These are phyloP conservation scores for Solanum verrucosum DNA, from an alignment of 257 asterid species.

Conservation along the genomic window DNA sequence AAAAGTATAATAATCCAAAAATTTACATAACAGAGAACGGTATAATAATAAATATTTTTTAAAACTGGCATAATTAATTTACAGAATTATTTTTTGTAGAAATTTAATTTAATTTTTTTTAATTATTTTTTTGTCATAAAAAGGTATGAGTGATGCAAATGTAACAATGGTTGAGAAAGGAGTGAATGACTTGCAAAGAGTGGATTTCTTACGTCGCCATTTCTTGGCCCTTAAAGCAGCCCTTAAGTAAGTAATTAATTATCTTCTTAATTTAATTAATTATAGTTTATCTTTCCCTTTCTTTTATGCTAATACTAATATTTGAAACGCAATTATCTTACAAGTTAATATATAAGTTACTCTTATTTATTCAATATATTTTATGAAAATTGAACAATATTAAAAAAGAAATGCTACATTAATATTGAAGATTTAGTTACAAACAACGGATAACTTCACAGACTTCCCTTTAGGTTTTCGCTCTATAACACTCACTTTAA, in stretches of 20 bases:
- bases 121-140: not conserved
- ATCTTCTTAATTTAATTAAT: not conserved
- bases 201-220: not conserved
- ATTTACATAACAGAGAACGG: slow-evolving; percentile 2
- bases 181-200: not conserved
- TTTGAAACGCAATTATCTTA: not conserved
- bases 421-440: too few species aligned
- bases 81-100: not conserved
- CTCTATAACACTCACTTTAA: too few species aligned
- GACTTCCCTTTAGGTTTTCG: too few species aligned
- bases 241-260: not conserved
- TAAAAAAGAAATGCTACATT: too few species aligned
- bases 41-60: not conserved
- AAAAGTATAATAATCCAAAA: not conserved
- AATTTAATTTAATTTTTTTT: not conserved
- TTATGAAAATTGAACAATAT: too few species aligned
- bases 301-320: not conserved
- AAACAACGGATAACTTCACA: too few species aligned
- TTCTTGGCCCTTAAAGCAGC: not conserved
- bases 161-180: not conserved
- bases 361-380: too few species aligned
- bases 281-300: not conserved
- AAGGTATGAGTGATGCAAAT: not conserved
- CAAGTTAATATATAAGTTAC: not conserved
- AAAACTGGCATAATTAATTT: not conserved